A percentile compares a stretch with the other conserved stretches of the same genome.
These are phyloP conservation scores for Petunia hybrid DNA, from an alignment of 305 asterid genomes.

Conservation along the genomic window DNA sequence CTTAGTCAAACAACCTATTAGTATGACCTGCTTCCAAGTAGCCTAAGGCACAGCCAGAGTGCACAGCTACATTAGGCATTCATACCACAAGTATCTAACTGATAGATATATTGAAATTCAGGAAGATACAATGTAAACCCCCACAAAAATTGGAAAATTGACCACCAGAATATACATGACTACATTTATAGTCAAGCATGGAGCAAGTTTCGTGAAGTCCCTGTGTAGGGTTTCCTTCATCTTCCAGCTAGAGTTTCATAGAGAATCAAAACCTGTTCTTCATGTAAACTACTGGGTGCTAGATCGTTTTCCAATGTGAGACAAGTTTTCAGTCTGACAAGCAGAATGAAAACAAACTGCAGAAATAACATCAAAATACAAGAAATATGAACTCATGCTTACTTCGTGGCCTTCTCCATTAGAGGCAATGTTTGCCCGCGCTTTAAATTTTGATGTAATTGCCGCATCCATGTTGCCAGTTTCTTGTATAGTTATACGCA, in stretches of 20 bases:
- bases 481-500: constrained; percentile 78
- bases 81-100: constrained; percentile 16
- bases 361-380: constrained; percentile 21
- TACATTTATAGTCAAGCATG: constrained; percentile 21
- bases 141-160: constrained; percentile 2
- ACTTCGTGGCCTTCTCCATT: constrained; percentile 77
- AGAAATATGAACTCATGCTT: constrained; percentile 41
- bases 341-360: constrained; percentile 3
- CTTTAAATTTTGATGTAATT: constrained; percentile 44
- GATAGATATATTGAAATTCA: background rate
- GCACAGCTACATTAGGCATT: constrained; percentile 5
- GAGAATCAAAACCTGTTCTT: constrained; percentile 9
- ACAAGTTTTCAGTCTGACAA: constrained; percentile 24
- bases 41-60: constrained; percentile 18
- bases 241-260: background rate
- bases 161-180: background rate
- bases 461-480: constrained; percentile 65
- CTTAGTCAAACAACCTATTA: background rate
- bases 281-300: constrained; percentile 18
- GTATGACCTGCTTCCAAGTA: constrained; percentile 28
- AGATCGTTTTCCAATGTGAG: constrained; percentile 18
- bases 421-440: constrained; percentile 46
- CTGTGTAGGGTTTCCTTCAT: constrained; percentile 15
- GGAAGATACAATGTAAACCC: constrained; percentile 20
- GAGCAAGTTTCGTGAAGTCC: background rate